Evolutionary conservation across 306 rosid genomes (phyloP), one percentile per base, ranked within the genome.

Genomic region (Chamaecrista fasciculata): DNA sequence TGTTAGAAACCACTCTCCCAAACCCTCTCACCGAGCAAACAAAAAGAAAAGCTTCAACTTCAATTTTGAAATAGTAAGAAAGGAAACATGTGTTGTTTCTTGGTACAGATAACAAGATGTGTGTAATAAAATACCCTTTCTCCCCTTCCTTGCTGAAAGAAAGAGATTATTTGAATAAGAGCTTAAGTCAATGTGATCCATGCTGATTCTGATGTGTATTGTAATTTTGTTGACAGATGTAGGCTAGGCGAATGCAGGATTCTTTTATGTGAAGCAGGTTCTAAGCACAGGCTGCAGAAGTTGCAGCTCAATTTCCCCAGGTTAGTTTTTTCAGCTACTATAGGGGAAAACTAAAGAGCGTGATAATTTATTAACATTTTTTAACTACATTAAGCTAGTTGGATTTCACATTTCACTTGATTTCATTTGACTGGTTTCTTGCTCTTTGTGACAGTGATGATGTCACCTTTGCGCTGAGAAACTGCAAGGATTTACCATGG

Each of bases 251-350:
- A 91, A 44, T 82, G 96, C 80, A 82, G 97, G 81, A 73, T 94
- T 47, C 62, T 94, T 75, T 76, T 94, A 61, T 91, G 98, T 16
- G 97, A 94, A 81, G 74, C 98, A 20, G 97, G 97, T 50, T 70
- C 96, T 29, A 94, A 86, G 80, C 97, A 90, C 79, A 89, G 81
- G 77, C 66, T 91, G 82, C 99, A 88, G 69, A 94, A 94, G 68
- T 76, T 90, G 64, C 99, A 94, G 76, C 95, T 91, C 72, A 94
- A 94, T 77, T 88, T 90, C 71, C 97, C 95, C 1, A 90, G 97
- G 98, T 90, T 77, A 49, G 92, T 74, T 74, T 60, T 62, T 59
- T 57, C 66, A 26, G 11, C 31, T 31, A 33, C 51, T n/a, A n/a
- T n/a, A n/a, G n/a, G n/a, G n/a, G n/a, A n/a, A n/a, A n/a, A n/a